Conservation (phyloP, 2,329 filamentous ascomycete genomes). For the Sclerotinia trifoliorum region DNA sequence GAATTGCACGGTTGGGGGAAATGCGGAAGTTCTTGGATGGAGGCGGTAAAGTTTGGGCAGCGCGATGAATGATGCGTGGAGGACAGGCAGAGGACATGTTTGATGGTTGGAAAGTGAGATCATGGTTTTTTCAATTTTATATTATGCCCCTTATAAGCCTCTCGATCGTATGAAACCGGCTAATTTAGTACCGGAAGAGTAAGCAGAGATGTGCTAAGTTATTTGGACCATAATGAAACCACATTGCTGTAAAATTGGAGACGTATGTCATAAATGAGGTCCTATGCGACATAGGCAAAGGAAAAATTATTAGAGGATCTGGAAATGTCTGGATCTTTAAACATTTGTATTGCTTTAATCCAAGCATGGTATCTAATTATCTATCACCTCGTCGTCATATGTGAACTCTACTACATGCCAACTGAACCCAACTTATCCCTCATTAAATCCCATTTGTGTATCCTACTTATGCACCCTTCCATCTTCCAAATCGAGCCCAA, state of each 20-base stretch:
- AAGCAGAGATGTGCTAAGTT: background rate
- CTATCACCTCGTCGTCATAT: background rate
- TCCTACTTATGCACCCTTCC: conserved; percentile 8
- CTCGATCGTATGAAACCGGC: no score
- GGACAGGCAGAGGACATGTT: background rate
- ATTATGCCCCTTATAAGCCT: no score
- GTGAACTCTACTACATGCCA: background rate
- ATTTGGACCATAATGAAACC: background rate
- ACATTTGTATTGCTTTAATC: background rate
- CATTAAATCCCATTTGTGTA: background rate
- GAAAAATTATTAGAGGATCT: background rate
- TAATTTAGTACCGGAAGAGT: background rate
- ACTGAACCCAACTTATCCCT: background rate
- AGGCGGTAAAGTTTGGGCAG: background rate
- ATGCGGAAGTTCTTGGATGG: background rate
- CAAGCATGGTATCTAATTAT: background rate
- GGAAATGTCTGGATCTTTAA: background rate
- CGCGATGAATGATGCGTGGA: background rate
- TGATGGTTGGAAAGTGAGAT: no score
- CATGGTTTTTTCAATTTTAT: background rate
- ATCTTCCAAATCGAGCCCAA: conserved; percentile 43
- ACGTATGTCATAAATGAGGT: background rate
- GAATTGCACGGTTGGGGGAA: background rate
- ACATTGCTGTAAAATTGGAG: background rate
- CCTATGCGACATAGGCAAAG: background rate